Evolutionary conservation across 1,139 yeast species (phyloP), one percentile per base, ranked within the genome.

Genomic region (Taiozyma sp.): DNA sequence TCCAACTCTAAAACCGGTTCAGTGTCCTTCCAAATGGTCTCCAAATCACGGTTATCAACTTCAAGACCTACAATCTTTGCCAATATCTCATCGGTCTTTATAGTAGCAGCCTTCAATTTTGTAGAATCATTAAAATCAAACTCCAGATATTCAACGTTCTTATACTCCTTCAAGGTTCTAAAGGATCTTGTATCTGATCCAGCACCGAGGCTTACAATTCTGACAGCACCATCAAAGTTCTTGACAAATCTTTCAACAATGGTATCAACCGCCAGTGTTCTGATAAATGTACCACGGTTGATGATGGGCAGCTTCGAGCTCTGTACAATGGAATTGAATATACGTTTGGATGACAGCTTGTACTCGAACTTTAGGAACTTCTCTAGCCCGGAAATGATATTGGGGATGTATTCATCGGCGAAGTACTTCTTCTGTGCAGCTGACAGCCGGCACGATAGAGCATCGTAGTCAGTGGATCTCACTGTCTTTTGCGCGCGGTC

Each of bases 181-280:
- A 89, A 88, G 8, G 80, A 76, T 53, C 98, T 69, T 1, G 97
- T 84, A 67, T 93, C 99, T n/a, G 96, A 87, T 1, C 99, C 99
- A n/a, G 97, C 89, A 0, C 99, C 99, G 24, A 93, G 68, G 5
- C 95, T 90, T 0, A 93, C 69, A 12, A 93, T 79, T 64, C 91
- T 96, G 46, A 80, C 70, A 2, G 55, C 58, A 2, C 54, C 55
- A 2, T 54, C 48, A 50, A 67, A 66, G 34, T 65, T 64, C 2
- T 56, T 54, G 4, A 87, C 55, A 58, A 87, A 89, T 38, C 67
- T 62, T 1, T 74, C 70, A 1, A 89, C 68, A 1, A 87, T 68
- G 16, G 62, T 47, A 60, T 88, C 86, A 32, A 93, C 81, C 23
- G 85, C 75, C 16, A 64, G 65, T 0, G 93, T 85, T 32, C 99